A percentile compares a stretch with the other conserved stretches of the same genome.
Evolutionary conservation across 1,284 basidiomycete species (phyloP).

Genomic region (Ustilago nuda): DNA sequence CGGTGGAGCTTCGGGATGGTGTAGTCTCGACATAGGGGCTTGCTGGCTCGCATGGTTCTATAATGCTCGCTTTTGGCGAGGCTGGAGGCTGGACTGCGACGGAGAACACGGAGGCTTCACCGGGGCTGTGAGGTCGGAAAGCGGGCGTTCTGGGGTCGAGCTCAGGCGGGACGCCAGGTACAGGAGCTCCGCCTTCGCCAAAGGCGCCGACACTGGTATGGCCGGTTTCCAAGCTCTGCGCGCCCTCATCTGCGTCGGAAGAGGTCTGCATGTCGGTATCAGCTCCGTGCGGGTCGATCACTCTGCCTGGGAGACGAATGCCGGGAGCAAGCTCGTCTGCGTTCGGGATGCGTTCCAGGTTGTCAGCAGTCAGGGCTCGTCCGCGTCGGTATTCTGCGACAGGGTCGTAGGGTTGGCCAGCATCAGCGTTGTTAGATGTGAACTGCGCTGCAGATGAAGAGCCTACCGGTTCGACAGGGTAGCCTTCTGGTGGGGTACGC

Average conservation of each 20-base stretch:
- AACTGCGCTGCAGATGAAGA: slow-evolving; percentile 19
- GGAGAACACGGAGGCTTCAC: slow-evolving; percentile 65
- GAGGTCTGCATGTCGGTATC: slow-evolving; percentile 51
- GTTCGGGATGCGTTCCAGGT: slow-evolving; percentile 65
- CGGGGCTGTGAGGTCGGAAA: slow-evolving; percentile 62
- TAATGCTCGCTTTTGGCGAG: slow-evolving; percentile 57
- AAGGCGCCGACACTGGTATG: slow-evolving; percentile 53
- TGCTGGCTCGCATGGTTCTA: slow-evolving; percentile 43
- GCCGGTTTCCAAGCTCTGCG: slow-evolving; percentile 45
- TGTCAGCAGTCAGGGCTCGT: slow-evolving; percentile 62
- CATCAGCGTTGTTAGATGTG: slow-evolving; percentile 17
- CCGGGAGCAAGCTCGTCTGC: slow-evolving; percentile 67
- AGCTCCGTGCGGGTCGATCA: slow-evolving; percentile 24
- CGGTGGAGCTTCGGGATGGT: slow-evolving; percentile 25
- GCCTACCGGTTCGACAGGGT: slow-evolving; percentile 3
- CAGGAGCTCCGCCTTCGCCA: slow-evolving; percentile 52
- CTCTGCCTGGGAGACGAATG: slow-evolving; percentile 58
- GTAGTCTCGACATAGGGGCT: slow-evolving; percentile 37
- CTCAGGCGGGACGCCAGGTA: slow-evolving; percentile 64
- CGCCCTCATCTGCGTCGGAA: slow-evolving; percentile 47
- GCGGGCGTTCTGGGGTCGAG: slow-evolving; percentile 62
- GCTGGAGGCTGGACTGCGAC: slow-evolving; percentile 66
- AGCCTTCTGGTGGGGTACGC: slow-evolving; percentile 13
- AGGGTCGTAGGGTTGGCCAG: slow-evolving; percentile 36
- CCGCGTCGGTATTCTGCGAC: slow-evolving; percentile 49